Evolutionary conservation across 2,329 filamentous ascomycete species (phyloP), one percentile per base, ranked within the genome.

Genomic region (Lasiodiplodia citricola): DNA sequence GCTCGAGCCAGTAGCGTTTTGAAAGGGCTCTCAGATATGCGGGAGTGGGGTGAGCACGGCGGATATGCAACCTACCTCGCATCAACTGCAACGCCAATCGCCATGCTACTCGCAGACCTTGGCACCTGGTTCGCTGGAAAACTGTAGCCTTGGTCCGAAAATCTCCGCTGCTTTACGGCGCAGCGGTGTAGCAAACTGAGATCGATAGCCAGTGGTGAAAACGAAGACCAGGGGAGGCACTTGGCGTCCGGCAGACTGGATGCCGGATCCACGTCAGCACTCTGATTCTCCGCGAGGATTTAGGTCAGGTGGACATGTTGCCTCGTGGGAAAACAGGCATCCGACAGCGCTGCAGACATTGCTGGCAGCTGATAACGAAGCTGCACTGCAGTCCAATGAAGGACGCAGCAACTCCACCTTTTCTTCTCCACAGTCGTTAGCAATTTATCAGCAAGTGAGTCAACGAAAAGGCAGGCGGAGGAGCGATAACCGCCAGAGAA

Each of bases 231-330:
- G 56, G 56, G 25, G 38, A 7, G n/a, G 7, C 2, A 21, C 25
- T 16, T 14, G 38, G 18, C 23, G 16, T 50, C 57, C 57, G 47
- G 47, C n/a, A n/a, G 8, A 41, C 58, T 11, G 38, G 6, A 21
- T 18, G 21, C 37, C 38, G 37, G 56, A 7, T 28, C 56, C 18
- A 23, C 18, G 58, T 50, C 41, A 51, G 41, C 18, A 50, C 58
- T 41, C 21, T 51, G 41, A 21, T 35, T 13, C 21, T 6, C 31
- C 18, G 25, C 58, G 35, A 51, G 16, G 38, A 16, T 8, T 25
- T 23, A 37, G 11, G 57, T 63, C 58, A 63, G 28, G 58, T 63
- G 58, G 41, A 35, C 58, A 21, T 11, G 23, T 62, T 41, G 25
- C 25, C 47, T 47, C 41, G 41, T 44, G 41, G 41, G 58, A 31